These are phyloP conservation scores for Suillus subluteus DNA, from an alignment of 768 basidiomycete species.

Conservation along the genomic window DNA sequence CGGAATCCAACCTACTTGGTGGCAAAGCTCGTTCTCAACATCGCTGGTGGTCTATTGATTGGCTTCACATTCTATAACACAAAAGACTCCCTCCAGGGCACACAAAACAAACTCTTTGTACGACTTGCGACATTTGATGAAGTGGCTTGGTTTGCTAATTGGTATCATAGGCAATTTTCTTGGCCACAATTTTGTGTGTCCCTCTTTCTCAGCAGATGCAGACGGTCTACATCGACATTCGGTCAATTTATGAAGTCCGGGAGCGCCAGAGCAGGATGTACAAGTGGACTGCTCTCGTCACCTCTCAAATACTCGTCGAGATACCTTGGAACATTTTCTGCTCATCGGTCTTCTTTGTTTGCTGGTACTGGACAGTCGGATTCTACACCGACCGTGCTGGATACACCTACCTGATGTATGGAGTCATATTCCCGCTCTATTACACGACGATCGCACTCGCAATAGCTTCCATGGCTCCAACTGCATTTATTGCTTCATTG, in stretches of 20 bases:
- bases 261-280: conserved; percentile 70
- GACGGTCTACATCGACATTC: conserved; percentile 58
- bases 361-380: conserved; percentile 75
- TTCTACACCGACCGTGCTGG: conserved; percentile 56
- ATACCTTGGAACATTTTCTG: conserved; percentile 65
- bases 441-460: conserved; percentile 65
- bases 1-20: conserved; percentile 61
- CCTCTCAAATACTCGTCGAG: conserved; percentile 58
- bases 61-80: conserved; percentile 66
- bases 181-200: conserved; percentile 53
- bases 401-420: conserved; percentile 59
- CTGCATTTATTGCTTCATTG: conserved; percentile 61
- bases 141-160: conserved; percentile 1
- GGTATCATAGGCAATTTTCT: conserved; percentile 50
- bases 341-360: conserved; percentile 61
- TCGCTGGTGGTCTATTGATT: conserved; percentile 57
- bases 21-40: conserved; percentile 60
- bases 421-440: conserved; percentile 60
- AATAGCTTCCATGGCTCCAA: conserved; percentile 63
- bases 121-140: conserved; percentile 25
- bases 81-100: conserved; percentile 56
- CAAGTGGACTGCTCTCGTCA: conserved; percentile 61
- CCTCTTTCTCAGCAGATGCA: conserved; percentile 68
- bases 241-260: conserved; percentile 66
- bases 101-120: conserved; percentile 70